Base-by-base conservation (phyloP, 441 rosid species). In the Croton setiger region DNA sequence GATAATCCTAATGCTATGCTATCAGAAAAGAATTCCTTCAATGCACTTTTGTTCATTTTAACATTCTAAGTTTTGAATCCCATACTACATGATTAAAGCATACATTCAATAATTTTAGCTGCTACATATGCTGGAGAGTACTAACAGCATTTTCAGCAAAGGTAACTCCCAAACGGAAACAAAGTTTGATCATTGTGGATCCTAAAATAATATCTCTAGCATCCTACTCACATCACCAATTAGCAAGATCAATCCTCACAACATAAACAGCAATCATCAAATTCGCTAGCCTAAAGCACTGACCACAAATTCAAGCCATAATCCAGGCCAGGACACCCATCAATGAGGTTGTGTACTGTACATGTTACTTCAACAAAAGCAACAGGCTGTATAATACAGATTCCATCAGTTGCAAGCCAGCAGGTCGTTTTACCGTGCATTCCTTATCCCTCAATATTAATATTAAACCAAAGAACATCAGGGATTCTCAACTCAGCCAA, bases 191-290 rank as follows among this genome's bases (percentile, higher is more conserved):
- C 67, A 15, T 60, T 51, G 20, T 39, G 12, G n/a, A 27, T 45
- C 17, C 13, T 0, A 8, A 61, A 57, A 17, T 36, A 17, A 48
- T 15, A 13, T 31, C 47, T 54, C 47, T 44, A 49, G 23, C 1
- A 20, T 55, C 33, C 58, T 62, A 18, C 15, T 66, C 62, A 51
- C n/a, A 23, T 56, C 15, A 10, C 61, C 45, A 67, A 67, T 55
- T 27, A 54, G 20, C 63, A 17, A 27, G 55, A 14, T n/a, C 66
- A 33, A 51, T 56, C 63, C 60, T 52, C 23, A 15, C 15, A n/a
- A 44, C 23, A 59, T 47, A 44, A 17, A 36, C 0, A 60, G 12
- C 31, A 27, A 59, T 47, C 49, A 65, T 44, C 33, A 55, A 61
- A 62, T 17, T 27, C 18, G 17, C 45, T 9, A 23, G 60, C 54